Percentiles rank a stretch among this genome's conserved stretches.
Evolutionary conservation across 2,329 filamentous ascomycete genomes (phyloP).

Genomic region (Colletotrichum magnum): DNA sequence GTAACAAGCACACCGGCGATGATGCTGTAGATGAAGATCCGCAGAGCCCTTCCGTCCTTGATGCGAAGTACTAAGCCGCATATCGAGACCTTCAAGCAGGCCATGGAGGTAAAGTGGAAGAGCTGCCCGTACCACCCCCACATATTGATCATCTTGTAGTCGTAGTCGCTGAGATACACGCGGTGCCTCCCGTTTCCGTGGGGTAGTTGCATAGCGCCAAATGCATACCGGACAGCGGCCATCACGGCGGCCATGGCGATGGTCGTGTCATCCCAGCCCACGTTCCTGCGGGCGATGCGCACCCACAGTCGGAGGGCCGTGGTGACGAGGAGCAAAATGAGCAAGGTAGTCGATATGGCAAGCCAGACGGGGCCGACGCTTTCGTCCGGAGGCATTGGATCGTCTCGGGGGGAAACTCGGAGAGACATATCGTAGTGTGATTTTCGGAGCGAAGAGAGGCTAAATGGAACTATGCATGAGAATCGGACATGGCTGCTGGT

Average conservation of each 20-base stretch:
- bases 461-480: neutral
- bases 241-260: conserved; percentile 48
- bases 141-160: conserved; percentile 53
- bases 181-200: conserved; percentile 56
- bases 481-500: neutral
- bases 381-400: conserved; percentile 49
- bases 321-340: conserved; percentile 49
- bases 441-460: neutral
- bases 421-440: neutral
- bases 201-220: conserved; percentile 50
- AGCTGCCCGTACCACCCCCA: conserved; percentile 56
- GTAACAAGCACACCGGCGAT: conserved; percentile 49
- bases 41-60: conserved; percentile 50
- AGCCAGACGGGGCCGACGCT: conserved; percentile 51
- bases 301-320: conserved; percentile 51
- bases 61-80: conserved; percentile 56
- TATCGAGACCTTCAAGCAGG: conserved; percentile 57
- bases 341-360: conserved; percentile 49
- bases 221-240: conserved; percentile 47
- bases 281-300: conserved; percentile 44
- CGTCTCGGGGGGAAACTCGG: neutral
- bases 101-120: conserved; percentile 55
- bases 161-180: conserved; percentile 47
- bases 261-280: conserved; percentile 56
- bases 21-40: conserved; percentile 47